Base-by-base conservation (phyloP, 164 flowering plant species). In the Magnolia officinalis region DNA sequence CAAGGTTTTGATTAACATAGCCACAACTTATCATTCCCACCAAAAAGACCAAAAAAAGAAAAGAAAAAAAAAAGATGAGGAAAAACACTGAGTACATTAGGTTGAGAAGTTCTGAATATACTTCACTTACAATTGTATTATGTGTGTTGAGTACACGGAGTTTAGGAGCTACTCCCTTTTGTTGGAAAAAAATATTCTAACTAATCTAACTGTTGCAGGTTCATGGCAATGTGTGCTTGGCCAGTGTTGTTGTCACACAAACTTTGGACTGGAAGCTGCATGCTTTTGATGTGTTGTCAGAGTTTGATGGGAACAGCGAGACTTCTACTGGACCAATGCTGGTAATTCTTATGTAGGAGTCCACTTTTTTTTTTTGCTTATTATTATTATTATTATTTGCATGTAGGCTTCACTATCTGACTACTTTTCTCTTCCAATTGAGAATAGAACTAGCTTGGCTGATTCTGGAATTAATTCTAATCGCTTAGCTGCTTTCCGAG, bases 261-360 rank as follows among this genome's bases (percentile, higher is more conserved):
- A 91, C 97, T 50, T 82, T 96, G 87, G 99, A 94, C 86, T 96
- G 98, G 99, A 96, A 96, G 84, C 83, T 96, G 78, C 99, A 96
- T 88, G 98, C 98, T 52, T 96, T 96, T 84, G 99, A 96, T 84
- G 99, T 94, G 72, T 84, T 96, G n/a, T 90, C 99, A 23, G 99
- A 94, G 86, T 92, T 90, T 82, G 98, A 94, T 87, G 98, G 91
- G 75, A 89, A 80, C 70, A 92, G 81, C 82, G 90, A 87, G 84
- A 83, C 89, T 83, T 78, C 95, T 37, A 80, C 80, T 72, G 94
- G 94, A 75, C 91, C 95, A 64, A 87, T 96, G 98, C 94, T 96
- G 96, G 99, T 96, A 91, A 86, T 63, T 26, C 59, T 64, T 19
- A n/a, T 64, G 67, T n/a, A 20, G 2, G 24, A 19, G 23, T 64